Evolutionary conservation across 176 grass and related monocot species (phyloP), one percentile per base, ranked within the genome.

Genomic region (Musa troglodytarum): DNA sequence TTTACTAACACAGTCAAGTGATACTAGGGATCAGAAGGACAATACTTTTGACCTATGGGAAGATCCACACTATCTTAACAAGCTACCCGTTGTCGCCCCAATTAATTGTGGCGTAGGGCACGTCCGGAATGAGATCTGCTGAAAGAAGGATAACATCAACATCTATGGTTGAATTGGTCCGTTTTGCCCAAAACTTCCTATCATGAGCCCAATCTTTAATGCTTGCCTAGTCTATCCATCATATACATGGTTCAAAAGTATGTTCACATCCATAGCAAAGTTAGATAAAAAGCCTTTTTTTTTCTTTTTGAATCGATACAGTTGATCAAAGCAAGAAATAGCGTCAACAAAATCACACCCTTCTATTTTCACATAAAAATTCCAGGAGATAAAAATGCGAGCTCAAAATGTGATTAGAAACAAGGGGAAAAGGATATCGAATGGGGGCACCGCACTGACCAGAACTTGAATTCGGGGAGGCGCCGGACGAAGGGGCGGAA

Each of bases 391-490:
- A 43, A 43, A 43, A 43, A 43, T 6, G 34, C 4, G 34, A 43
- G 34, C 34, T 43, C 34, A 43, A 5, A 43, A 43, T 43, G 34
- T 43, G 72, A 57, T 16, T 57, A 57, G 23, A 26, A 65, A 22
- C 12, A 65, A 21, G 13, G 13, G 15, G 66, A 68, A 21, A 68
- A 68, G n/a, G 11, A 43, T 3, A 68, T 68, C 34, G 34, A 43
- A 43, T 43, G 34, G 66, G 25, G 15, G 28, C 13, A 68, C 14
- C 1, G 14, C 3, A 49, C 29, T 68, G 65, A 94, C 91, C 88
- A 94, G 83, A 94, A 94, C 58, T 94, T 94, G 83, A 94, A 94
- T 78, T 94, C 91, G 0, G 91, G 91, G 23, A 95, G 83, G 79
- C 91, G 83, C 51, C 91, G 79, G 12, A 95, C 88, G 50, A 95